Percentiles rank a stretch among this genome's conserved stretches.
Evolutionary conservation across 2,329 filamentous ascomycete genomes (phyloP).

Genomic region (Lasiodiplodia sp.): DNA sequence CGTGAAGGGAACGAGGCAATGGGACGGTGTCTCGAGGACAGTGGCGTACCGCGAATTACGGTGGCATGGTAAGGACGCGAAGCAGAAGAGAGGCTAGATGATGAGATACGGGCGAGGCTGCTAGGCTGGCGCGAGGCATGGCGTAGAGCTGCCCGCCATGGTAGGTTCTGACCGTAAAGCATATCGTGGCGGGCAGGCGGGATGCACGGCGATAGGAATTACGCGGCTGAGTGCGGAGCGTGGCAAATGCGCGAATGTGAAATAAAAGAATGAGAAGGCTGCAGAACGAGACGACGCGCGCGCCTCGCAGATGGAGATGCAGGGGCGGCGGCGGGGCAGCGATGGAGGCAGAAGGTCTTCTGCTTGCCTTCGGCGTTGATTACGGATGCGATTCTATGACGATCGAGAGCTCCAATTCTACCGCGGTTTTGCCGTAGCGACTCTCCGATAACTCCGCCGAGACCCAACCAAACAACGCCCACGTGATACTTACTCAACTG

Average conservation of each 20-base stretch:
- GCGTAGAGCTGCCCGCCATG: constrained; percentile 69
- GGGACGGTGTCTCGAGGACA: constrained; percentile 44
- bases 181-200: constrained; percentile 47
- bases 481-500: neutral
- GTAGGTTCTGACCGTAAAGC: constrained; percentile 69
- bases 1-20: constrained; percentile 44
- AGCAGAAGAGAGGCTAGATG: neutral
- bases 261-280: neutral
- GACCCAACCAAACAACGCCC: neutral
- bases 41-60: constrained; percentile 7
- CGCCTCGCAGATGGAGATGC: constrained; percentile 19
- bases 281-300: constrained; percentile 4
- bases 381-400: constrained; percentile 28
- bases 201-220: neutral
- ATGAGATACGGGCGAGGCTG: constrained; percentile 23
- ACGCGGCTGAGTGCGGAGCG: neutral
- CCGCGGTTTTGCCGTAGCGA: constrained; percentile 19
- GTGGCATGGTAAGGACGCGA: constrained; percentile 26
- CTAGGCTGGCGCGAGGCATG: constrained; percentile 54
- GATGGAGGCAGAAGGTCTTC: constrained; percentile 13
- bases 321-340: constrained; percentile 13
- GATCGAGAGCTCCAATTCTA: constrained; percentile 3
- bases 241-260: neutral
- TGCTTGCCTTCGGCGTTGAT: constrained; percentile 20
- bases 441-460: constrained; percentile 19